Evolutionary conservation across 2,329 filamentous ascomycete species (phyloP).

Genomic region (Aureobasidium subglaciale): DNA sequence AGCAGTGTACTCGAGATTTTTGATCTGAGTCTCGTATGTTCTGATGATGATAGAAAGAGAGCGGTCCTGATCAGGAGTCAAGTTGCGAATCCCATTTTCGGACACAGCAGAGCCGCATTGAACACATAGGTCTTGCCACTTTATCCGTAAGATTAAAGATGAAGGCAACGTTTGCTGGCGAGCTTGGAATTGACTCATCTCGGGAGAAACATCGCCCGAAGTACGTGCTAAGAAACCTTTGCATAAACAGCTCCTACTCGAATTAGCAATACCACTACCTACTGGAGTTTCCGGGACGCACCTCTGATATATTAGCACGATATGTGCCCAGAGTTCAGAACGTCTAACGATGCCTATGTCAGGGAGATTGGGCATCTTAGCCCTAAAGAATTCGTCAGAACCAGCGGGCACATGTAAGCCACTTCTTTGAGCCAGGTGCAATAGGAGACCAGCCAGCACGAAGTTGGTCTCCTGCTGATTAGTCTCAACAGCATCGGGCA

Average conservation of each 20-base stretch:
- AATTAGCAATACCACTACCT: background rate
- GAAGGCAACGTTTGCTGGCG: background rate
- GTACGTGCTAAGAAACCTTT: constrained; percentile 7
- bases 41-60: background rate
- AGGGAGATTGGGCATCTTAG: background rate
- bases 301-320: background rate
- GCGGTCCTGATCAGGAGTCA: background rate
- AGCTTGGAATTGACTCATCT: background rate
- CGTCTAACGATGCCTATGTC: background rate
- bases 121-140: background rate
- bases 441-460: background rate
- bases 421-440: background rate
- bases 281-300: too few relatives aligned
- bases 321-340: background rate
- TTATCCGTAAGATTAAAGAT: background rate
- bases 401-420: constrained; percentile 2
- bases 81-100: constrained; percentile 1
- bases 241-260: background rate
- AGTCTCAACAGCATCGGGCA: background rate
- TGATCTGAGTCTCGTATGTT: background rate
- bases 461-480: constrained; percentile 3
- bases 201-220: background rate
- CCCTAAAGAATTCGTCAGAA: constrained; percentile 6
- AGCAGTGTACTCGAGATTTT: background rate
- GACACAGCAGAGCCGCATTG: constrained; percentile 2